Percentiles rank a stretch among this genome's conserved stretches.
Conservation (phyloP, 345 rosid genomes). For the Hypericum perforatum region DNA sequence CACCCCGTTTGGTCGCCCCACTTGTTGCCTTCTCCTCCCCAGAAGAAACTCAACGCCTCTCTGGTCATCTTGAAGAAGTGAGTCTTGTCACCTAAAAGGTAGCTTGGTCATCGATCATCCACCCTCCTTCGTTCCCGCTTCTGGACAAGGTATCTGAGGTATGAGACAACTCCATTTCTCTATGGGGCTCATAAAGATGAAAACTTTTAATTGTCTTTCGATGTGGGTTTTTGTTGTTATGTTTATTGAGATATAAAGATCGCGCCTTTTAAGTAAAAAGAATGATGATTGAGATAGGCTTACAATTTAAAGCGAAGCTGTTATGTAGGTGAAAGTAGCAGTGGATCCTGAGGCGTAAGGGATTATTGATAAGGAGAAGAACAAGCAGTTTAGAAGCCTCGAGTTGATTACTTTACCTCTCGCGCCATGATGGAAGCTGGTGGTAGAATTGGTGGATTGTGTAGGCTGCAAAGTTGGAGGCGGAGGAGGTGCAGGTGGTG, state of each 20-base stretch:
- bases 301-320: not conserved
- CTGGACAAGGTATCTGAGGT: constrained; percentile 46
- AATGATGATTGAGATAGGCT: too few species aligned
- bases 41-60: constrained; percentile 12
- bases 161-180: not conserved
- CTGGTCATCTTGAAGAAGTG: constrained; percentile 26
- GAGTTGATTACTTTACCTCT: constrained; percentile 88
- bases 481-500: too few species aligned
- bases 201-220: not conserved
- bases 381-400: constrained; percentile 80
- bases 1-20: constrained; percentile 36
- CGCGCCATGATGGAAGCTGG: constrained; percentile 93
- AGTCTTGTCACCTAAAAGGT: constrained; percentile 32
- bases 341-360: constrained; percentile 62
- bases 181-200: not conserved
- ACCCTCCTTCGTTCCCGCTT: constrained; percentile 41
- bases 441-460: too few species aligned
- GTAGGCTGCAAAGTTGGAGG: too few species aligned
- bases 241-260: constrained; percentile 1
- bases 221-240: not conserved
- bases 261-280: not conserved
- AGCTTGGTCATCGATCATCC: constrained; percentile 38
- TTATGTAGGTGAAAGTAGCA: constrained; percentile 32
- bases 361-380: constrained; percentile 63
- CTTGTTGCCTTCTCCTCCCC: constrained; percentile 27